Base-by-base conservation (phyloP, 257 asterid genomes). In the Solanum sejunctum region DNA sequence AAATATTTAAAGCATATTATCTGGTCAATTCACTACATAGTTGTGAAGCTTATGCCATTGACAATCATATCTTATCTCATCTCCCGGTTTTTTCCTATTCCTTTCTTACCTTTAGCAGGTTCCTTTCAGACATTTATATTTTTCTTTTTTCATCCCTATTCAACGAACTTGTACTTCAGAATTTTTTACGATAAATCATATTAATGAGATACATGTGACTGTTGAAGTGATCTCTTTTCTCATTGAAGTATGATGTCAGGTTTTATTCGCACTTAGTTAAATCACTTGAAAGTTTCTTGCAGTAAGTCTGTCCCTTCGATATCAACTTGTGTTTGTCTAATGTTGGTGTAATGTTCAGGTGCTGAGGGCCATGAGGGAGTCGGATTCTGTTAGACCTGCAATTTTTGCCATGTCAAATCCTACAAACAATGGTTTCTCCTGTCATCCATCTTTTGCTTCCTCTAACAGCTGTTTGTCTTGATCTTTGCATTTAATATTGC, bases 371-470 rank as follows among this genome's bases (percentile, higher is more conserved):
- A 97, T 97, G 98, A 89, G 88, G 82, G 95, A 89, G 63, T 95
- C 99, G 4, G 98, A 92, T 88, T 95, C 98, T 85, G 73, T 64
- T 32, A 97, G 93, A 89, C 99, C 99, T 83, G 98, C 99, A 85
- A 93, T 97, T 28, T 97, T 97, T 84, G 99, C 99, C 20, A 97
- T 97, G 99, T 97, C 99, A 61, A 97, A 97, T 92, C 99, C 99
- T 85, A 97, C 98, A 32, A 84, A 90, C 86, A 97, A 97, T 89
- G 99, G 99, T 97, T 90, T 87, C 92, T 85, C 67, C 86, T 47
- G 85, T n/a, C 16, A n/a, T 83, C 28, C 36, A 84, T 64, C 57
- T 72, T 81, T 75, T 47, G 75, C 79, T 85, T 61, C 80, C 10
- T 15, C 58, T 20, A 54, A 17, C 54, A 26, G 83, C 72, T 61